phyloP scores from a whole-genome alignment of 495 filamentous ascomycete species.

The Rhizodiscina lignyota region DNA sequence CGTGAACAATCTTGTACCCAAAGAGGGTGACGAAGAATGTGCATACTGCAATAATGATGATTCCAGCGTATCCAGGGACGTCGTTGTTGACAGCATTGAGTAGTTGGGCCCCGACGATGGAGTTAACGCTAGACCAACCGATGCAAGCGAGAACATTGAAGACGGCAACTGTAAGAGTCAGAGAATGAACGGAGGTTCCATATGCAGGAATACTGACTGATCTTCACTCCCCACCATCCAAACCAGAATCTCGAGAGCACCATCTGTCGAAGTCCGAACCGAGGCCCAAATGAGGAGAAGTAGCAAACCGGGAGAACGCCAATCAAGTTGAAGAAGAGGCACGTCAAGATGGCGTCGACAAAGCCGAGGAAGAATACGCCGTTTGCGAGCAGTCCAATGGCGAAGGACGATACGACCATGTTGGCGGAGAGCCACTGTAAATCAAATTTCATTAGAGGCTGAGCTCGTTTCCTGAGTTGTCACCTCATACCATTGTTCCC shows the following conservation, averaged over 20 bases:
- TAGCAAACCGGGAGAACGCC: slow-evolving; percentile 60
- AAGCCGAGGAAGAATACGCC: slow-evolving; percentile 55
- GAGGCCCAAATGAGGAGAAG: slow-evolving; percentile 65
- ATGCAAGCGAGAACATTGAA: slow-evolving; percentile 66
- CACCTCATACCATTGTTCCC: slow-evolving; percentile 49
- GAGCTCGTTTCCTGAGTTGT: neutral
- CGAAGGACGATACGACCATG: slow-evolving; percentile 71
- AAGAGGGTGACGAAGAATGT: slow-evolving; percentile 59
- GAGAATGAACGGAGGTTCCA: too few species aligned
- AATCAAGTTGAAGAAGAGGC: slow-evolving; percentile 65
- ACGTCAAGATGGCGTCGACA: slow-evolving; percentile 57
- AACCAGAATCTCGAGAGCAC: slow-evolving; percentile 73
- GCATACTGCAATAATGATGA: slow-evolving; percentile 56
- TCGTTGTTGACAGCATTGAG: slow-evolving; percentile 56
- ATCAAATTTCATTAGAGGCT: slow-evolving; percentile 1
- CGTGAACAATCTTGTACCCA: slow-evolving; percentile 69
- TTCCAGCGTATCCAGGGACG: slow-evolving; percentile 59
- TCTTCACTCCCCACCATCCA: slow-evolving; percentile 54
- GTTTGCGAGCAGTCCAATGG: slow-evolving; percentile 57
- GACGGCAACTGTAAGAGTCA: slow-evolving; percentile 52
- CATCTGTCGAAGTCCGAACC: slow-evolving; percentile 72
- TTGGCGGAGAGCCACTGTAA: slow-evolving; percentile 67
- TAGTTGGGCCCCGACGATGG: slow-evolving; percentile 71
- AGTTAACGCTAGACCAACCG: slow-evolving; percentile 61
- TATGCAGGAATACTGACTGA: too few species aligned